Evolutionary conservation across 2,329 filamentous ascomycete genomes (phyloP).

Genomic region (Nigrospora osmanthi): DNA sequence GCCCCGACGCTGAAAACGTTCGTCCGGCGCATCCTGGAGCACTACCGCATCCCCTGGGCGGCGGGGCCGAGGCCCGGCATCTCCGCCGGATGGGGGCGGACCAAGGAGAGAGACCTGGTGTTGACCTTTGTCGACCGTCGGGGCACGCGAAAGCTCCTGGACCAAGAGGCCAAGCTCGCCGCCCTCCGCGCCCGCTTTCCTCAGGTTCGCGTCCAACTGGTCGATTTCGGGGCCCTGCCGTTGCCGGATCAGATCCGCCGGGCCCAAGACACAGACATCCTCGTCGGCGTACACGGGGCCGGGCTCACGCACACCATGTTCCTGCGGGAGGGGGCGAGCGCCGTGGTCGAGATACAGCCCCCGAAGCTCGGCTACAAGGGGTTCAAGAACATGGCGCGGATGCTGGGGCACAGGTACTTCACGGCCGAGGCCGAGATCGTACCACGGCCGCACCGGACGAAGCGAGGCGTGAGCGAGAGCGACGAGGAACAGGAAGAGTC

Average conservation of each 20-base stretch:
- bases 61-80: neutral
- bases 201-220: neutral
- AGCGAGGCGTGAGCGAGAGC: too few species aligned
- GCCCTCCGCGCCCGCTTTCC: neutral
- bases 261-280: slow-evolving; percentile 27
- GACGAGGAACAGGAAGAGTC: too few species aligned
- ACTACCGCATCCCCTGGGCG: neutral
- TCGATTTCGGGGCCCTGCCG: slow-evolving; percentile 30
- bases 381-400: slow-evolving; percentile 31
- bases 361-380: slow-evolving; percentile 22
- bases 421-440: too few species aligned
- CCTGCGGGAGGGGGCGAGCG: slow-evolving; percentile 19
- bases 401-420: slow-evolving; percentile 29
- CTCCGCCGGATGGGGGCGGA: too few species aligned
- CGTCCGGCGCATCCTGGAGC: neutral
- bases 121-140: neutral
- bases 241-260: slow-evolving; percentile 27
- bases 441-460: too few species aligned
- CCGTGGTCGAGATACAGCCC: slow-evolving; percentile 35
- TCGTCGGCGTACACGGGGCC: slow-evolving; percentile 35
- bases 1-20: neutral
- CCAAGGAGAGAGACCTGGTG: neutral
- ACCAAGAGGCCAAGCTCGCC: neutral
- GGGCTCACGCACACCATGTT: slow-evolving; percentile 34
- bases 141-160: neutral